Percentiles rank a stretch among this genome's conserved stretches.
Evolutionary conservation across 768 basidiomycete genomes (phyloP).

Genomic region (Boletus subparvulus): DNA sequence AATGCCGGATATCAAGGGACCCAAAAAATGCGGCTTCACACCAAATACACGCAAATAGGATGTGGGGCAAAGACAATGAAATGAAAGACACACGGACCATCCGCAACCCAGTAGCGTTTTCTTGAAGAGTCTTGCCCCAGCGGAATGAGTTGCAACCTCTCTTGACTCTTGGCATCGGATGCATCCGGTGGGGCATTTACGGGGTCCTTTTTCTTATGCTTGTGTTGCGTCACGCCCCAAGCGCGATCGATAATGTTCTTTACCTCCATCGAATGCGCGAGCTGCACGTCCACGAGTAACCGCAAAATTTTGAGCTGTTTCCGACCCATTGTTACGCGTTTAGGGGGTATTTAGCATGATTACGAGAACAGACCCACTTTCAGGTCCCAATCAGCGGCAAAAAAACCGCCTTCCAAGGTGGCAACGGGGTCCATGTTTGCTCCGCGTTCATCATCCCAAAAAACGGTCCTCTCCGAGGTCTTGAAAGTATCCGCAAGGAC

Average conservation of each 20-base stretch:
- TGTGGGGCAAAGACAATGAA: slow-evolving; percentile 31
- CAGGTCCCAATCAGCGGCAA: slow-evolving; percentile 75
- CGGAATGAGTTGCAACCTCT: slow-evolving; percentile 63
- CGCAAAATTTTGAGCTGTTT: slow-evolving; percentile 77
- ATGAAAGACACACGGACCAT: slow-evolving; percentile 71
- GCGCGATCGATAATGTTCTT: slow-evolving; percentile 77
- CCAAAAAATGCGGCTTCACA: slow-evolving; percentile 47
- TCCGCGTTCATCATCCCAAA: slow-evolving; percentile 71
- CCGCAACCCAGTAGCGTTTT: slow-evolving; percentile 82
- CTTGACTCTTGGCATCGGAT: slow-evolving; percentile 64
- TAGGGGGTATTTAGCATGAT: slow-evolving; percentile 25
- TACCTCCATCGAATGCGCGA: slow-evolving; percentile 65
- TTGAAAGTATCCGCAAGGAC: slow-evolving; percentile 75
- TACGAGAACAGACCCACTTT: slow-evolving; percentile 56
- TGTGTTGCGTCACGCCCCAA: slow-evolving; percentile 82
- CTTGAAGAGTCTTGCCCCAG: slow-evolving; percentile 74
- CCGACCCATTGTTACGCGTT: slow-evolving; percentile 27
- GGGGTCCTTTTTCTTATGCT: slow-evolving; percentile 78
- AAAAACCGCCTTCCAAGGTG: slow-evolving; percentile 68
- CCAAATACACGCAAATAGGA: slow-evolving; percentile 77
- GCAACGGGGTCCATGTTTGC: slow-evolving; percentile 75
- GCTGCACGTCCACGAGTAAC: slow-evolving; percentile 82
- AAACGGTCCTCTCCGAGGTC: slow-evolving; percentile 69
- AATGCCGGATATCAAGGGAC: slow-evolving; percentile 39
- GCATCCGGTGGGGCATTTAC: slow-evolving; percentile 54